Percentiles rank a stretch among this genome's conserved stretches.
These are phyloP conservation scores for Penicillium corylophilum DNA, from an alignment of 2,329 filamentous ascomycete species.

Conservation along the genomic window DNA sequence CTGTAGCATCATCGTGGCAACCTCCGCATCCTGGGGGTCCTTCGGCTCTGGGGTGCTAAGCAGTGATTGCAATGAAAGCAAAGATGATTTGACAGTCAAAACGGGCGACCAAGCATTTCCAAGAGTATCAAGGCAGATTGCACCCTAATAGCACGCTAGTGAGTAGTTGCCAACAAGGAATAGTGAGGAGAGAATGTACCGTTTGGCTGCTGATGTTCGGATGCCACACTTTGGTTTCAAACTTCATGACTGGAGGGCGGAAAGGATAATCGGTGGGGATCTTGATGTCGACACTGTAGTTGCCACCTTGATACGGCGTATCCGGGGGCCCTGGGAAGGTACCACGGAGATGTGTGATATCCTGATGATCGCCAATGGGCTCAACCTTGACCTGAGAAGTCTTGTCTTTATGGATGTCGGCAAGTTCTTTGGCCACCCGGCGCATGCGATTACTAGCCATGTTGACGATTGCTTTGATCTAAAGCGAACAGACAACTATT, in stretches of 20 bases:
- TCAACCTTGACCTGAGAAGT: slow-evolving; percentile 74
- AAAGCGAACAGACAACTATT: background rate
- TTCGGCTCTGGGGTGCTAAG: slow-evolving; percentile 92
- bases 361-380: slow-evolving; percentile 60
- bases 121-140: slow-evolving; percentile 94
- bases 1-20: slow-evolving; percentile 82
- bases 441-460: slow-evolving; percentile 60
- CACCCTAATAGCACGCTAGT: slow-evolving; percentile 63
- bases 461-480: background rate
- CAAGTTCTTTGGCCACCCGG: slow-evolving; percentile 53
- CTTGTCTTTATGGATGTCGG: slow-evolving; percentile 59
- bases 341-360: slow-evolving; percentile 79
- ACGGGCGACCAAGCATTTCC: slow-evolving; percentile 91
- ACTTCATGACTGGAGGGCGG: slow-evolving; percentile 85
- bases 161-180: background rate
- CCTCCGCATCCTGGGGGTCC: slow-evolving; percentile 94
- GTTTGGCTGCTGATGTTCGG: slow-evolving; percentile 95
- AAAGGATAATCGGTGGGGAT: slow-evolving; percentile 92
- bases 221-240: slow-evolving; percentile 93
- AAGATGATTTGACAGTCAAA: slow-evolving; percentile 90
- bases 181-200: slow-evolving; percentile 52
- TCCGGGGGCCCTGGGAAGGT: slow-evolving; percentile 84
- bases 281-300: slow-evolving; percentile 76
- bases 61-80: slow-evolving; percentile 89
- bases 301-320: slow-evolving; percentile 87